Base-by-base conservation (phyloP, 805 yeast genomes). In the Lipomyces chichibuensis region DNA sequence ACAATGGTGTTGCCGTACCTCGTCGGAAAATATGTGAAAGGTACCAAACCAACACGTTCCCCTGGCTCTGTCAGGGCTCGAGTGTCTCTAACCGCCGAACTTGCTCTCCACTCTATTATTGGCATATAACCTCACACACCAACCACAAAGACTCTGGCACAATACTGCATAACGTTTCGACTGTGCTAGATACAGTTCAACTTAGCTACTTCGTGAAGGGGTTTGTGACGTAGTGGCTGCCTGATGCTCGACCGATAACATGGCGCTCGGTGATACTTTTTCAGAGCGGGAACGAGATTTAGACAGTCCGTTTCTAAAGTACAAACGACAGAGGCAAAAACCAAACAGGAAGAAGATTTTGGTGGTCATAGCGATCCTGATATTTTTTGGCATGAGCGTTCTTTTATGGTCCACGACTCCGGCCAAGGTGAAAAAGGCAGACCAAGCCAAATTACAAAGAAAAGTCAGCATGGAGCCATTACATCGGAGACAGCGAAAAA, bases 271-370 rank as follows among this genome's bases (percentile, higher is more conserved):
- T 3, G 53, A 49, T 49, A 52, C 55, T n/a, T 20, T 52, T 52
- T 52, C 55, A 25, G 60, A 20, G 14, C 32, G 23, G 13, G 63
- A 62, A 23, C 32, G 61, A 7, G 71, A 69, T 62, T 63, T 52
- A 43, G 71, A 69, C 52, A 66, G 70, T 46, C 71, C 71, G 27
- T 69, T 69, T 43, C 64, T 69, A 20, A 69, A 69, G 35, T 69
- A 69, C 64, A 69, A 66, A 46, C 59, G 70, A 25, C 65, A 69
- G 71, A 59, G 71, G 20, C 61, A 60, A 27, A 60, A 65, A 53
- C 71, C 71, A 14, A 63, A 66, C 32, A 29, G 70, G 29, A 49
- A 63, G 29, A 43, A 33, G 27, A 55, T 69, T 56, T 14, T 66
- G 46, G 67, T 51, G 17, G 55, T 46, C 3, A 57, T 61, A 9